Percentiles rank a stretch among this genome's conserved stretches.
phyloP scores from a whole-genome alignment of 192 early-diverging fungal genomes.

The Gigaspora rosea region DNA sequence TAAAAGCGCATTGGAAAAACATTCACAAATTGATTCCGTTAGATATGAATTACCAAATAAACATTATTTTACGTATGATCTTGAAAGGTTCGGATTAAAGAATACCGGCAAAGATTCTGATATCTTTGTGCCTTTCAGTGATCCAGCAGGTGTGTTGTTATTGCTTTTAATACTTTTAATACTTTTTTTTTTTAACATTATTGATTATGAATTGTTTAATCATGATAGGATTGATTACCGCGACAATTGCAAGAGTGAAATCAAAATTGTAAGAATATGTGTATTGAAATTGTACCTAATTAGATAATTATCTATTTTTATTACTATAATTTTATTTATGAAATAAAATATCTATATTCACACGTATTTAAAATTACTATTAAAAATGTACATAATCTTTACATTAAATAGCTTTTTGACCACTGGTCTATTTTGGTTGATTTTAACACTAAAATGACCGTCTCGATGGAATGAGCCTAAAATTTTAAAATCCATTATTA shows the following conservation, averaged over 20 bases:
- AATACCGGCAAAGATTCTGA: constrained; percentile 67
- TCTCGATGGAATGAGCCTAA: too few species aligned
- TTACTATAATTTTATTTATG: too few species aligned
- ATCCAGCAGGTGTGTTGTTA: constrained; percentile 60
- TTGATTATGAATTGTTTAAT: constrained; percentile 6
- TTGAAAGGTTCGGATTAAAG: constrained; percentile 70
- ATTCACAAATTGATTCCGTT: constrained; percentile 57
- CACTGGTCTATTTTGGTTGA: too few species aligned
- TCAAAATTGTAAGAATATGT: background rate
- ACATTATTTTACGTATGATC: constrained; percentile 73
- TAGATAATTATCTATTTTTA: too few species aligned
- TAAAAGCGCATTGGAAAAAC: constrained; percentile 58
- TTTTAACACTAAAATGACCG: too few species aligned
- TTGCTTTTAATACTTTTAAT: background rate
- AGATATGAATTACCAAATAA: constrained; percentile 78
- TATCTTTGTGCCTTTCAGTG: constrained; percentile 73
- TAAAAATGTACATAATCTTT: too few species aligned
- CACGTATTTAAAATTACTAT: too few species aligned
- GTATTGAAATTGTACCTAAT: too few species aligned
- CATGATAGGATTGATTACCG: constrained; percentile 61
- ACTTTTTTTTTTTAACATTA: background rate
- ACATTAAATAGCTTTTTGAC: too few species aligned
- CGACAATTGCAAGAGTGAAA: constrained; percentile 59
- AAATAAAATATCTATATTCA: too few species aligned
- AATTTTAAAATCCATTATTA: too few species aligned